phyloP scores from a whole-genome alignment of 345 rosid species.

The Murraya paniculata region DNA sequence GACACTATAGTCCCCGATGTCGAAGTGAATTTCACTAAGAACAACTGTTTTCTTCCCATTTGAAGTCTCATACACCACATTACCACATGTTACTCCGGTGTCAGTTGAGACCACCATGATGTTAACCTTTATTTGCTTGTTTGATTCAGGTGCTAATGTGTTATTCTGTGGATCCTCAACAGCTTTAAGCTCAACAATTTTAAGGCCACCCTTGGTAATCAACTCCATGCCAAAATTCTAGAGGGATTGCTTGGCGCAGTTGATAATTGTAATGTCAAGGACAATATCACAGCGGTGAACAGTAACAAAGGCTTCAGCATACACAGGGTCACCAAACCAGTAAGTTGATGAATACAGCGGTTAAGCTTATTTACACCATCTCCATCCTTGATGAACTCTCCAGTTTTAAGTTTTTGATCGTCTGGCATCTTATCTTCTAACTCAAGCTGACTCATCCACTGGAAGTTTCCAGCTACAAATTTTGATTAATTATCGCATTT shows the following conservation, averaged over 20 bases:
- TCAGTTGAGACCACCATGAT: slow-evolving; percentile 91
- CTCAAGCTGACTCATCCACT: slow-evolving; percentile 99
- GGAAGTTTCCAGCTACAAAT: slow-evolving; percentile 4
- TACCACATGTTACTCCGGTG: slow-evolving; percentile 93
- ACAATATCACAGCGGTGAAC: slow-evolving; percentile 95
- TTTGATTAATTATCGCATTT: neutral
- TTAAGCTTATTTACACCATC: slow-evolving; percentile 93
- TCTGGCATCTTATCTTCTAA: slow-evolving; percentile 97
- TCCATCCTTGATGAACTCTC: slow-evolving; percentile 89
- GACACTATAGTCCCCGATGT: slow-evolving; percentile 96
- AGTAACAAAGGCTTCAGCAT: slow-evolving; percentile 97
- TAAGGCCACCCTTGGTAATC: slow-evolving; percentile 99
- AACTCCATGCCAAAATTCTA: slow-evolving; percentile 92
- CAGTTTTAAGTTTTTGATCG: slow-evolving; percentile 93
- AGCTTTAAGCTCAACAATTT: slow-evolving; percentile 94
- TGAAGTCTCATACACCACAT: slow-evolving; percentile 89
- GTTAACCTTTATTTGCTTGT: slow-evolving; percentile 96
- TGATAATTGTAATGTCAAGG: slow-evolving; percentile 90
- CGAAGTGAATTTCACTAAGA: slow-evolving; percentile 87
- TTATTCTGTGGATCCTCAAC: slow-evolving; percentile 98
- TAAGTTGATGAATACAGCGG: slow-evolving; percentile 94
- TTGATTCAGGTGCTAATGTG: slow-evolving; percentile 85
- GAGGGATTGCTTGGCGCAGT: slow-evolving; percentile 91
- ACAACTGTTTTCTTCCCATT: slow-evolving; percentile 86
- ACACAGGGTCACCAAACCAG: slow-evolving; percentile 99